Evolutionary conservation across 768 basidiomycete genomes (phyloP), one percentile per base, ranked within the genome.

Genomic region (Boletales sp.): DNA sequence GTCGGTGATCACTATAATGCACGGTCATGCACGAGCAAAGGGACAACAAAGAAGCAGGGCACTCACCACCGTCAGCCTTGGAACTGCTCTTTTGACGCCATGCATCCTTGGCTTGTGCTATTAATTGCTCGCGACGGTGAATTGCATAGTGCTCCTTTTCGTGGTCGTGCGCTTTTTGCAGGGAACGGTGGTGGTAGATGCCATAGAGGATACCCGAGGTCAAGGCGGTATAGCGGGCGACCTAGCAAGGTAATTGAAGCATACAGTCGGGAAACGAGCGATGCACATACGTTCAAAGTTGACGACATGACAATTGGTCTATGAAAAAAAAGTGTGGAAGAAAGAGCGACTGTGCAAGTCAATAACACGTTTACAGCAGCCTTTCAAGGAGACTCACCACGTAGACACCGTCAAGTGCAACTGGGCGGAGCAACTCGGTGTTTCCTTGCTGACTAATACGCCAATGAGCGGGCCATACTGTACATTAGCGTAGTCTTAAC

Each of bases 161-260:
- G 52, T 81, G 73, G 70, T 95, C 84, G 67, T 90, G 82, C 47
- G 80, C 74, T 54, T 82, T 79, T 74, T 95, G 93, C 58, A 99
- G 73, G 63, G 94, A 87, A 63, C 88, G 83, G 64, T 89, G 87
- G 77, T 97, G 94, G 64, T 83, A 83, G 69, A 94, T 85, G 66
- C 95, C 95, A 69, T 97, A 98, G 66, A 84, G 71, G 58, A 95
- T 80, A 65, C 95, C 95, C 38, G 83, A 78, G 56, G 86, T 72
- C 59, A 99, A 82, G 44, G 94, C 93, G 17, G 92, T 86, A 72
- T 95, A 98, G 64, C 95, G 90, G 63, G 87, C 87, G 69, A 95
- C 95, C 95, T 94, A 68, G 14, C 37, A 18, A 18, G 41, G 15
- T 38, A 62, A 29, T 45, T 8, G 10, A 32, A 18, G 39, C 18